Evolutionary conservation across 352 stramenopile species (phyloP), one percentile per base, ranked within the genome.

Genomic region (Phytophthora litchii): DNA sequence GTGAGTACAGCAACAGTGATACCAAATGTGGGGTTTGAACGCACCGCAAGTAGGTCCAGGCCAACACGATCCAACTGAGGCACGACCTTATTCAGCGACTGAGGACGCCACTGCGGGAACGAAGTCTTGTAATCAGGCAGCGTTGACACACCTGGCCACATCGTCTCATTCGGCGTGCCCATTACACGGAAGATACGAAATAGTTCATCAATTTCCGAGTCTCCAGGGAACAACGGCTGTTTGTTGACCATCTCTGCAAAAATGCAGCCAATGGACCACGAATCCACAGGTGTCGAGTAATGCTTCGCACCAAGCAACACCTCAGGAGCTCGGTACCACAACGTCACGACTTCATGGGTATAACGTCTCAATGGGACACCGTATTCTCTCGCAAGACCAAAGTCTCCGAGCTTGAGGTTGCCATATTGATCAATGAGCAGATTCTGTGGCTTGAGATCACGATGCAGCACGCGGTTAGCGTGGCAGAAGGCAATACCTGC

Each of bases 151-250:
- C 97, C 97, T 3, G 95, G 95, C 98, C 98, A 99, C 16, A 94
- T 78, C 31, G 86, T 65, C 69, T 99, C 97, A 52, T 95, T 97
- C 0, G 98, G 98, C 9, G 98, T 99, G 21, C 97, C 98, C 5
- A 99, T 70, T 25, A 97, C 91, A 12, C 83, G 78, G 73, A 99
- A 99, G 54, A 99, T 99, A 41, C 98, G 98, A 74, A 98, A 99
- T 21, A 99, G 77, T 67, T 99, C 94, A 70, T 99, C 97, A 70
- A 99, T 99, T 76, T 99, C 97, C 20, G 94, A 99, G 68, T 99
- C 95, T 13, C 96, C 96, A 5, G 88, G 86, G 54, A 96, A 96
- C 6, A 97, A 62, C 20, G 86, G 86, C 68, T 92, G 83, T 44
- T 93, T 91, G 60, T 92, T 97, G 43, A 96, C 80, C 89, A 98